Evolutionary conservation across 768 basidiomycete species (phyloP), one percentile per base, ranked within the genome.

Genomic region (Lentinula aciculospora): DNA sequence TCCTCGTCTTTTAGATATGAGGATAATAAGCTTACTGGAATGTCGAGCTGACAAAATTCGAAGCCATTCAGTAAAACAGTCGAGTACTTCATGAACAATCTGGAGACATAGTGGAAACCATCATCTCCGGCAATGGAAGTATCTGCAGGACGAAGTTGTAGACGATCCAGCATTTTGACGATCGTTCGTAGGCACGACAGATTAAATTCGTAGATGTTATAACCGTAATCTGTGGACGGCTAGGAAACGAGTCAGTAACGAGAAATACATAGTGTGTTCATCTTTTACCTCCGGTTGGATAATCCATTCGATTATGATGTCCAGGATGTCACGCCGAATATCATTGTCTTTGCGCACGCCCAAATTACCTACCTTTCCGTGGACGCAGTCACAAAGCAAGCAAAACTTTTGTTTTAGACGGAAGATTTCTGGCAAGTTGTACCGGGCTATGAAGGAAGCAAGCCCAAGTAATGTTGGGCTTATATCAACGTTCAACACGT

Each of bases 281-380:
- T 31, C 27, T 70, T 83, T 56, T 53, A 89, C 89, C 58, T 66
- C 62, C 15, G 73, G 58, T 7, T 79, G 74, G 53, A 82, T 78
- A 60, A 90, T 82, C 93, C 93, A 96, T 44, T 88, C 84, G 66
- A 87, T 75, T n/a, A 95, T 73, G 31, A 81, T 78, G 59, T 94
- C 90, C 25, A 93, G 75, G 37, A 93, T 81, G 36, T 78, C 76
- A 67, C 91, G 88, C 12, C 91, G 82, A 13, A 83, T 76, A 55
- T 72, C 69, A 60, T 76, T 82, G 63, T 90, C 88, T 67, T 86
- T 89, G 15, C 85, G 85, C 61, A 88, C 67, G 23, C 79, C 78
- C 21, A 92, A 67, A 6, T 77, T 74, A 56, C 88, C 86, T 3
- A 77, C 73, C 23, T 85, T 82, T 39, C 79, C 77, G 63, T 88